phyloP scores from a whole-genome alignment of 164 flowering plant genomes.

The Macadamia tetraphylla region DNA sequence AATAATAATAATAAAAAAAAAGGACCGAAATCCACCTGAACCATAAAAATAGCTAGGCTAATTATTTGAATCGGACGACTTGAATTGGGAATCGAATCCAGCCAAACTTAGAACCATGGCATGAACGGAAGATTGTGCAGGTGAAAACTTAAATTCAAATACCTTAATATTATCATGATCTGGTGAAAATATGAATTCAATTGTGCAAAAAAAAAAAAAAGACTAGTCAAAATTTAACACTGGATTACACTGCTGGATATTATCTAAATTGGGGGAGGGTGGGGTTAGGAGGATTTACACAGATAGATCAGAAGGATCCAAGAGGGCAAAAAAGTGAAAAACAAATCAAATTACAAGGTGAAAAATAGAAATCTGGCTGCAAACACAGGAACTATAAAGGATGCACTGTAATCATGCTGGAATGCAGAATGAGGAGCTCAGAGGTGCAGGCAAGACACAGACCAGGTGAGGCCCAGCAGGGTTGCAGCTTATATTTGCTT shows the following conservation, averaged over 20 bases:
- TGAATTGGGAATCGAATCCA: too few species aligned
- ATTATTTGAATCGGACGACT: too few species aligned
- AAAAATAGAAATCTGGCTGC: background rate
- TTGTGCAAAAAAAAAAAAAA: too few species aligned
- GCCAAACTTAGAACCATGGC: too few species aligned
- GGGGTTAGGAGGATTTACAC: slow-evolving; percentile 4
- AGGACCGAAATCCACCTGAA: too few species aligned
- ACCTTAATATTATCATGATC: too few species aligned
- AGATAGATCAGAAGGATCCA: background rate
- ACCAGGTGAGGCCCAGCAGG: slow-evolving; percentile 90
- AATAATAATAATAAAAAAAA: too few species aligned
- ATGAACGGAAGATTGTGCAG: too few species aligned
- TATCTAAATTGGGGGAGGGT: too few species aligned
- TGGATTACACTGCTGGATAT: background rate
- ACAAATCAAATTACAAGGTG: background rate
- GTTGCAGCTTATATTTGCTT: slow-evolving; percentile 77
- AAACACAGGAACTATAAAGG: slow-evolving; percentile 1
- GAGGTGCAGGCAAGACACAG: slow-evolving; percentile 85
- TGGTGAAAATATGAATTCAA: too few species aligned
- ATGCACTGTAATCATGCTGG: slow-evolving; percentile 36
- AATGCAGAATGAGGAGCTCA: slow-evolving; percentile 88
- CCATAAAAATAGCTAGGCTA: too few species aligned
- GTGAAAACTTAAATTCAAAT: too few species aligned
- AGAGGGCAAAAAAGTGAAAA: background rate
- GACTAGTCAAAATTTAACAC: background rate